Base-by-base conservation (phyloP, 139 green algal genomes). In the Pedinophyceae sp. region DNA sequence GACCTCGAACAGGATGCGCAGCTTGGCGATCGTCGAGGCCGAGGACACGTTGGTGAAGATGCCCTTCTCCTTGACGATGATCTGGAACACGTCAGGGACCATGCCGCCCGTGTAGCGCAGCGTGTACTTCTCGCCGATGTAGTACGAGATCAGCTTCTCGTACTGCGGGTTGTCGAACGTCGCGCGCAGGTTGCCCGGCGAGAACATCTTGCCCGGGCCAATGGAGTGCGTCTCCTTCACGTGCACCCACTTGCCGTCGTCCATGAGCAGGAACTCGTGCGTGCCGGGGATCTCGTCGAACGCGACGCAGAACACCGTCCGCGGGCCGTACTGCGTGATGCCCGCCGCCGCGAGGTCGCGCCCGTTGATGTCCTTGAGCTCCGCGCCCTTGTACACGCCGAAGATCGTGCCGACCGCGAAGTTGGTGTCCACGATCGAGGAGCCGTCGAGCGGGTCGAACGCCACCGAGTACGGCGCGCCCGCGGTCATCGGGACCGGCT, bases 391-490 rank as follows among this genome's bases (percentile, higher is more conserved):
- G 26, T 30, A 94, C 39, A 95, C 77, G 48, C 85, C 86, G 39
- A 95, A 88, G 73, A 95, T 93, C 67, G 83, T 94, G 63, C 86
- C 85, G 13, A 93, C 86, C 1, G 84, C 73, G 62, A 95, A 95
- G 83, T 95, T 95, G 61, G 84, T 94, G 80, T 94, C 86, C 22
- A 95, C 80, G 55, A 95, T 92, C 69, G 82, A 93, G 55, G 75
- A 88, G 64, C 86, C 86, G 58, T 95, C 86, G 49, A 95, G 78
- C 34, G 86, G 86, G 74, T 95, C 86, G 60, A 94, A 95, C 27
- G 85, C 85, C 17, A 95, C 86, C 49, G 61, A 86, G 80, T 83
- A 94, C 64, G 80, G 83, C 43, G 67, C 51, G 15, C 84, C 75
- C 72, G 61, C 27, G 48, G 15, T 24, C 71, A 94, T 71, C 65